phyloP scores from a whole-genome alignment of 441 rosid species.

The Cnidoscolus chayamansa region DNA sequence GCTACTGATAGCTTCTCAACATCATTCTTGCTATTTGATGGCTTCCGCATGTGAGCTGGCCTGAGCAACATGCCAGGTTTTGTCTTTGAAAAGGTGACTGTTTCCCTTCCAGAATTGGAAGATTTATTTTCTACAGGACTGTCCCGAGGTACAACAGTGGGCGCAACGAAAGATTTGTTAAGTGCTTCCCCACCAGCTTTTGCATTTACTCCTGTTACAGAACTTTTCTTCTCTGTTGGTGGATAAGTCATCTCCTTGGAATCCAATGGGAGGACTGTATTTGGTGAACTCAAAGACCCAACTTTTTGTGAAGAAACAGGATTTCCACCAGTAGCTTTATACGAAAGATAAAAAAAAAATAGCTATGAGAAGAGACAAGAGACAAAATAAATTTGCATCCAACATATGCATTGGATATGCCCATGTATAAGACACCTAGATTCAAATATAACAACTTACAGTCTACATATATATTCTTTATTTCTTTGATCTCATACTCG shows the following conservation, averaged over 20 bases:
- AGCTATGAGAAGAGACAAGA: slow-evolving; percentile 13
- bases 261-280: slow-evolving; percentile 35
- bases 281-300: slow-evolving; percentile 44
- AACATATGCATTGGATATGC: background rate
- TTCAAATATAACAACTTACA: slow-evolving; percentile 54
- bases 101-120: slow-evolving; percentile 45
- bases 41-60: slow-evolving; percentile 75
- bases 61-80: slow-evolving; percentile 82
- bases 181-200: slow-evolving; percentile 44
- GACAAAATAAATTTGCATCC: slow-evolving; percentile 11
- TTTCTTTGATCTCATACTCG: slow-evolving; percentile 65
- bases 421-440: background rate
- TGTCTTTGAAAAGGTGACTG: slow-evolving; percentile 68
- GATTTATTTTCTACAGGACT: slow-evolving; percentile 47
- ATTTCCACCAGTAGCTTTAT: slow-evolving; percentile 64
- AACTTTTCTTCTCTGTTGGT: slow-evolving; percentile 36
- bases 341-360: slow-evolving; percentile 27
- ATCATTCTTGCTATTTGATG: slow-evolving; percentile 53
- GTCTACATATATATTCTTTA: slow-evolving; percentile 92
- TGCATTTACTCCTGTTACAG: slow-evolving; percentile 24
- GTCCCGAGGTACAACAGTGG: slow-evolving; percentile 41
- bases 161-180: slow-evolving; percentile 35
- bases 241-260: slow-evolving; percentile 32
- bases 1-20: slow-evolving; percentile 40
- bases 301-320: slow-evolving; percentile 41